These are phyloP conservation scores for Tripidium arundinaceum DNA, from an alignment of 202 grass and related monocot species.

Conservation along the genomic window DNA sequence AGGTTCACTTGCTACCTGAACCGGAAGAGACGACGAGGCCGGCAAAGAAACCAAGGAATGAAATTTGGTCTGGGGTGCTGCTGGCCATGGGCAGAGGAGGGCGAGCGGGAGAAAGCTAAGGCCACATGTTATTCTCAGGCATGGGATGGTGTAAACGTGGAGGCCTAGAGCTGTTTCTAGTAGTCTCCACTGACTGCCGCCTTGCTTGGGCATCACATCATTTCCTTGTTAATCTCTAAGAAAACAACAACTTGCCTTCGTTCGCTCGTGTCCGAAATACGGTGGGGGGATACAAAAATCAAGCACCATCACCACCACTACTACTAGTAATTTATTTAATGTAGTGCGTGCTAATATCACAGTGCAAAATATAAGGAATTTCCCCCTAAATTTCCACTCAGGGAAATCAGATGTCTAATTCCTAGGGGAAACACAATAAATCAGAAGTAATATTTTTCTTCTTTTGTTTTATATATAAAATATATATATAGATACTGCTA, in stretches of 20 bases:
- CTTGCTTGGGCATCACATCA: background rate
- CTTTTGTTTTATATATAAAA: no score
- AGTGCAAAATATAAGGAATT: background rate
- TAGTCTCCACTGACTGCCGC: background rate
- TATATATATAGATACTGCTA: no score
- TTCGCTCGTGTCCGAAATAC: background rate
- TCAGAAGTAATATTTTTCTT: no score
- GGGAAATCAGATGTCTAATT: background rate
- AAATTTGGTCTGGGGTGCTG: background rate
- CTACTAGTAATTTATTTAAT: background rate
- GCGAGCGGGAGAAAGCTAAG: background rate
- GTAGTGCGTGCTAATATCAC: background rate
- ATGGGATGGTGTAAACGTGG: background rate
- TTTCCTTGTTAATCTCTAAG: background rate
- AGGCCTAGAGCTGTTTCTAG: constrained; percentile 8
- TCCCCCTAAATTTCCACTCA: background rate
- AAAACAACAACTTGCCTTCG: background rate
- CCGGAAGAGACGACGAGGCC: background rate
- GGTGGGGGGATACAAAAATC: background rate
- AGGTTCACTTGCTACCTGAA: background rate
- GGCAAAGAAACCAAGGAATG: background rate
- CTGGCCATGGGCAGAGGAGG: background rate
- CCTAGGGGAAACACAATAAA: no score
- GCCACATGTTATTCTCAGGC: background rate
- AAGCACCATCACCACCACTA: no score